Evolutionary conservation across 495 filamentous ascomycete genomes (phyloP), one percentile per base, ranked within the genome.

Genomic region (Penicillium lagena): DNA sequence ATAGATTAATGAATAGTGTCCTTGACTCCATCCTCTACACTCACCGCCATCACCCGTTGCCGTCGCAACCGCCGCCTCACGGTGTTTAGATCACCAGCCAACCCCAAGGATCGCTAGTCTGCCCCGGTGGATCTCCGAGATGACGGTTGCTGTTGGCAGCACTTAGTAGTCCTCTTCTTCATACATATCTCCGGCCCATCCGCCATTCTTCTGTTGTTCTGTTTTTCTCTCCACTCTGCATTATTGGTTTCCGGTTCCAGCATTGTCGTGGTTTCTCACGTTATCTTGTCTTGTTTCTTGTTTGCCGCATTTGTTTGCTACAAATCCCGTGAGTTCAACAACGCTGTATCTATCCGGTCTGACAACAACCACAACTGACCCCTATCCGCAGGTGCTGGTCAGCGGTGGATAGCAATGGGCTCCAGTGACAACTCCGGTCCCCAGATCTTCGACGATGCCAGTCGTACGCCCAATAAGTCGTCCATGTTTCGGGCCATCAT

Each of bases 401-500:
- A 56, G 63, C 60, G 54, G 51, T 51, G 48, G 22, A 64, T 62
- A 58, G 52, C 59, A 35, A 73, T 73, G 70, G 60, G 64, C 45
- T 47, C 58, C 40, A 64, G 39, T 22, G 22, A 22, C 54, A 52
- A 52, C 31, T 55, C 64, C 38, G 54, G 52, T 39, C 68, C 70
- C n/a, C 55, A 59, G 45, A 73, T 73, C 48, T 73, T 73, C 43
- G 70, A 73, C 38, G 70, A 73, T 58, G 54, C 67, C 35, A 60
- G 48, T 40, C 65, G 68, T 42, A 39, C 54, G 12, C 60, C 66
- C 8, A 47, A 59, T 40, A 69, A 63, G 43, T 46, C 67, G 12
- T 76, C 72, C 11, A 67, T 70, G 17, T 58, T 76, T 31, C 64
- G 67, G 39, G 60, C 67, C 37, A 67, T 76, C n/a, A 57, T 72